Conservation (phyloP, 2,329 filamentous ascomycete genomes). For the Fonsecaea multimorphosa region DNA sequence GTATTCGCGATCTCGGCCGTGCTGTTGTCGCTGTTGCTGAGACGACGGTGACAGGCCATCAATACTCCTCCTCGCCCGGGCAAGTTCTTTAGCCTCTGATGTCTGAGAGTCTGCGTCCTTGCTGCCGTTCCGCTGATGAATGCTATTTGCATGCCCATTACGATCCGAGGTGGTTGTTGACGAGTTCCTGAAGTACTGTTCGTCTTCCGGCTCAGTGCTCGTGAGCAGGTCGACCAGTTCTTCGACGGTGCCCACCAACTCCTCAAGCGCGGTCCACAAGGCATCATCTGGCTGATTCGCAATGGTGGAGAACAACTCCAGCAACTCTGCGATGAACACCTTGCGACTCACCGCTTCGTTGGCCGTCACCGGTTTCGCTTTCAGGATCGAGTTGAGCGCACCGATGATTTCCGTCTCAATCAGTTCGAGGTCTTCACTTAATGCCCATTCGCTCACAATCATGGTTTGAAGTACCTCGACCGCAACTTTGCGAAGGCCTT, state of each 20-base stretch:
- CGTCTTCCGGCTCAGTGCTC: constrained; percentile 75
- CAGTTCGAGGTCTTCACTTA: constrained; percentile 88
- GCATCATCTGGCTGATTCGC: constrained; percentile 71
- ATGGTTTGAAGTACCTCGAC: constrained; percentile 95
- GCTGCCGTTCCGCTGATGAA: constrained; percentile 11
- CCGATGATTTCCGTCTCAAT: constrained; percentile 98
- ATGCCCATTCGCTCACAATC: constrained; percentile 97
- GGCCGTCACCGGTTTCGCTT: constrained; percentile 72
- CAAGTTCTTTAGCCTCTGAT: constrained; percentile 35
- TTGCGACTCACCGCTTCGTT: constrained; percentile 92
- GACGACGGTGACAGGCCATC: constrained; percentile 34
- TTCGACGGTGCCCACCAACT: constrained; percentile 82
- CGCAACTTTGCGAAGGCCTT: constrained; percentile 84
- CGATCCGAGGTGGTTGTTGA: neutral
- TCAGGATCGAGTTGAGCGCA: constrained; percentile 87
- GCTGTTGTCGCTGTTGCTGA: constrained; percentile 32
- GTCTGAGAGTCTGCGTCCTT: constrained; percentile 30
- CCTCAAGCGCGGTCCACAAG: constrained; percentile 75
- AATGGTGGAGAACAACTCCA: constrained; percentile 78
- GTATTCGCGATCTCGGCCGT: constrained; percentile 44
- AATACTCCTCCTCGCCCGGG: constrained; percentile 36
- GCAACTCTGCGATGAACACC: constrained; percentile 84
- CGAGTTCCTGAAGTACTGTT: neutral
- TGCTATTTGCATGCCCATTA: constrained; percentile 10
- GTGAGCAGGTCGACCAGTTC: constrained; percentile 90